These are phyloP conservation scores for Furcasterigmium sp. DNA, from an alignment of 2,329 filamentous ascomycete species.

Conservation along the genomic window DNA sequence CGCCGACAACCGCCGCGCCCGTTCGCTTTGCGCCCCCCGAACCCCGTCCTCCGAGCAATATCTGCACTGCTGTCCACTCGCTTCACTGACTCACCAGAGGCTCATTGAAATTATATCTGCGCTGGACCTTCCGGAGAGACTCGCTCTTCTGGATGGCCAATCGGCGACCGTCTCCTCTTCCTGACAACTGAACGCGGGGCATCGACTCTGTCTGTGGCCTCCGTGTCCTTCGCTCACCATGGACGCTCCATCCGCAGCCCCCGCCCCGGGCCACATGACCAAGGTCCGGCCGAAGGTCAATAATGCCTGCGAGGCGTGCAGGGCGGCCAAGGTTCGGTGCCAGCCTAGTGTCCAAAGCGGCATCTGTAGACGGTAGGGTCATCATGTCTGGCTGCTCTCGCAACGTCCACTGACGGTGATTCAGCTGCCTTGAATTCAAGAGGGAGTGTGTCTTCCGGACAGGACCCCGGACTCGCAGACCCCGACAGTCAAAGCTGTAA, in stretches of 20 bases:
- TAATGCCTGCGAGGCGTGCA: conserved; percentile 50
- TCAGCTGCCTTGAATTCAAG: conserved; percentile 46
- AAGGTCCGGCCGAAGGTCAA: conserved; percentile 8
- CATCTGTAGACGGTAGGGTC: conserved; percentile 44
- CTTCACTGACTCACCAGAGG: too few relatives aligned
- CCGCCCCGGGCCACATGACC: not conserved
- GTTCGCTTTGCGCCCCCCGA: too few relatives aligned
- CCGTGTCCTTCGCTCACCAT: not conserved
- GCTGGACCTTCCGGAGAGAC: too few relatives aligned
- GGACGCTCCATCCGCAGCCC: not conserved
- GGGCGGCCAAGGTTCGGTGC: conserved; percentile 49
- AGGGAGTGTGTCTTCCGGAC: conserved; percentile 48
- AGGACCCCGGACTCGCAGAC: conserved; percentile 42
- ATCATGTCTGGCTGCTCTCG: too few relatives aligned
- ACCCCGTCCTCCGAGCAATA: too few relatives aligned
- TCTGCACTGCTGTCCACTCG: too few relatives aligned
- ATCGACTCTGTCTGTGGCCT: too few relatives aligned
- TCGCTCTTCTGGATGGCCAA: too few relatives aligned
- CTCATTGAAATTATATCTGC: too few relatives aligned
- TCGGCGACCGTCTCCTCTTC: too few relatives aligned
- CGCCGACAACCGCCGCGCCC: too few relatives aligned
- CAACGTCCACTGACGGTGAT: not conserved
- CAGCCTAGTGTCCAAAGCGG: conserved; percentile 38
- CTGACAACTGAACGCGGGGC: too few relatives aligned
- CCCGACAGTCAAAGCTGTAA: conserved; percentile 37